Conservation (phyloP, 1,284 basidiomycete species). For the Ustilago trichophora region DNA sequence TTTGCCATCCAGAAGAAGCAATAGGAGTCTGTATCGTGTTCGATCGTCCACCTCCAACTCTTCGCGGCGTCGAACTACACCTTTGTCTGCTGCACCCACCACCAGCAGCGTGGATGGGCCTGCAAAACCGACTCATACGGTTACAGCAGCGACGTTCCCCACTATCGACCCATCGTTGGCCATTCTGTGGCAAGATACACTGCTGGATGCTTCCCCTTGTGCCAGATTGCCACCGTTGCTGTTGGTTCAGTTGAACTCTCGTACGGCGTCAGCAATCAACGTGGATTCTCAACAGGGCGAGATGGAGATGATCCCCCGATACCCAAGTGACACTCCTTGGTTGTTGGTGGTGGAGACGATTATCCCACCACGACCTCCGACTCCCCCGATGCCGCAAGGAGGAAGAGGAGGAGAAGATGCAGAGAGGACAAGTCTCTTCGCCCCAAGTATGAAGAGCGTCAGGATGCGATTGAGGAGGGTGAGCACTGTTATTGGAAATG, state of each 20-base stretch:
- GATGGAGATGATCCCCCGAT: not conserved
- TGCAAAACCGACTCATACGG: not conserved
- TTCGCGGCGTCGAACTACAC: no score
- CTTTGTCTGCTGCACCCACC: not conserved
- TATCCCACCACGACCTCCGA: conserved; percentile 40
- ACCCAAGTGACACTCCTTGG: conserved; percentile 8
- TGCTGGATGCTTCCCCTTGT: conserved; percentile 28
- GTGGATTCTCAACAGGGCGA: no score
- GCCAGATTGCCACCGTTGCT: conserved; percentile 22
- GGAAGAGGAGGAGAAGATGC: not conserved
- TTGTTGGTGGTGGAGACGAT: conserved; percentile 34
- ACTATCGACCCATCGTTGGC: conserved; percentile 11
- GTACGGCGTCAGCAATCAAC: not conserved
- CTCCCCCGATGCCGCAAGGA: conserved; percentile 8
- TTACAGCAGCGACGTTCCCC: conserved; percentile 1
- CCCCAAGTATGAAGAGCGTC: conserved; percentile 39
- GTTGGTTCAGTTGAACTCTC: conserved; percentile 23
- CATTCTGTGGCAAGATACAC: conserved; percentile 39
- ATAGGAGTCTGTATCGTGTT: conserved; percentile 14
- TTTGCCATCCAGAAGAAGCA: conserved; percentile 5
- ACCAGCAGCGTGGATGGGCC: not conserved
- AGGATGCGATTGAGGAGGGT: conserved; percentile 20
- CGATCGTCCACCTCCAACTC: conserved; percentile 3
- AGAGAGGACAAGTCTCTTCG: conserved; percentile 34
- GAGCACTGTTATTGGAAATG: conserved; percentile 31